A percentile compares a stretch with the other conserved stretches of the same genome.
These are phyloP conservation scores for Blastomyces silverae DNA, from an alignment of 2,329 filamentous ascomycete genomes.

Conservation along the genomic window DNA sequence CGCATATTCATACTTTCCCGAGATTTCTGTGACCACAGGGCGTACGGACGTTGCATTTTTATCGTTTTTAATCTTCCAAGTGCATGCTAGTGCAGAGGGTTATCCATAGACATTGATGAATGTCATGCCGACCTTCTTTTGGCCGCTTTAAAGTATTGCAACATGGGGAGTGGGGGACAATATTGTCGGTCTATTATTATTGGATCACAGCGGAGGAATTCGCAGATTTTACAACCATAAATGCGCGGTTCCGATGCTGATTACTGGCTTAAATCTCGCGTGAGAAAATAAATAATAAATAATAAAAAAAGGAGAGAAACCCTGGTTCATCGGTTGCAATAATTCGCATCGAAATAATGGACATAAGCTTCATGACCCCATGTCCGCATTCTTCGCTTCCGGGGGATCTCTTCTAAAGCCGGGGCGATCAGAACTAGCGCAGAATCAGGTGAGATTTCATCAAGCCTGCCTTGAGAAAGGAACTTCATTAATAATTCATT, in stretches of 20 bases:
- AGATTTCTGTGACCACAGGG: neutral
- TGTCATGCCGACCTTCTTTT: neutral
- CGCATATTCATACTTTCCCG: neutral
- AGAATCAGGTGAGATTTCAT: neutral
- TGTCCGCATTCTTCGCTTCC: neutral
- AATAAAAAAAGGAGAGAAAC: neutral
- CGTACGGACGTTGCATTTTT: neutral
- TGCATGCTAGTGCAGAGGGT: neutral
- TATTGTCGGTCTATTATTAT: too few relatives aligned
- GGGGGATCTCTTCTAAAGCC: neutral
- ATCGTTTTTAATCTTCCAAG: neutral
- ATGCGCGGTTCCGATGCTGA: neutral
- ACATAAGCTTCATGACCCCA: neutral
- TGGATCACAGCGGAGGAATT: too few relatives aligned
- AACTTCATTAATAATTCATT: neutral
- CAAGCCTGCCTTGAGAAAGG: neutral
- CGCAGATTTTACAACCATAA: too few relatives aligned
- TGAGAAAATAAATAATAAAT: neutral
- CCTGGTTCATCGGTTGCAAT: too few relatives aligned
- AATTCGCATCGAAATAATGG: neutral
- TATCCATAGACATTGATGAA: neutral
- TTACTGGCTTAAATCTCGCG: neutral
- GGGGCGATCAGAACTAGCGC: neutral
- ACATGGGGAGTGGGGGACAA: neutral
- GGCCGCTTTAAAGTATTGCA: neutral